Conservation (phyloP, 306 rosid genomes). For the Cucurbita maxima region DNA sequence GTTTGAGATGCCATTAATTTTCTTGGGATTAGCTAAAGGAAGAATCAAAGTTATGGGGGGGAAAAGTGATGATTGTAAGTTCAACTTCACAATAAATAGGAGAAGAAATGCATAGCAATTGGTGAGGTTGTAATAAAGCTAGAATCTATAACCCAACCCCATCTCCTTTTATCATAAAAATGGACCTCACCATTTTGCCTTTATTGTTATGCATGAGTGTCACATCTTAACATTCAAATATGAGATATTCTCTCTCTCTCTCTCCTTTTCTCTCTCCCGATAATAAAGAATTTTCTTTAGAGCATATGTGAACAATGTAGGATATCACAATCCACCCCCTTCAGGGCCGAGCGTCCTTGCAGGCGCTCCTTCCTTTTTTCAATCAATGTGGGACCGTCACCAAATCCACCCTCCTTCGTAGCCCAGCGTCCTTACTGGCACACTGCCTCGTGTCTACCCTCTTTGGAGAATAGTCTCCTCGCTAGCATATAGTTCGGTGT, state of each 20-base stretch:
- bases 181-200: conserved; percentile 15
- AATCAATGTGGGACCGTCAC: too few species aligned
- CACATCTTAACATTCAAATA: conserved; percentile 1
- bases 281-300: too few species aligned
- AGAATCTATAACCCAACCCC: not conserved
- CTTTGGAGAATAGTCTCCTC: too few species aligned
- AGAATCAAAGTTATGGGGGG: not conserved
- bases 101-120: conserved; percentile 7
- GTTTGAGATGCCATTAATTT: not conserved
- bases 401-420: too few species aligned
- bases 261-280: too few species aligned
- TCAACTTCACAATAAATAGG: not conserved
- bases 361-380: too few species aligned
- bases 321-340: too few species aligned
- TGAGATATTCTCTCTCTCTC: conserved; percentile 8
- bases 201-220: not conserved
- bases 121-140: conserved; percentile 8
- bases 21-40: not conserved
- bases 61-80: not conserved
- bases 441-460: too few species aligned
- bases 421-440: too few species aligned
- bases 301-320: too few species aligned
- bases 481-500: too few species aligned
- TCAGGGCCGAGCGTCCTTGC: too few species aligned
- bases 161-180: conserved; percentile 4